Percentiles rank a stretch among this genome's conserved stretches.
Conservation (phyloP, 2,329 filamentous ascomycete species). For the Periconia digitata region DNA sequence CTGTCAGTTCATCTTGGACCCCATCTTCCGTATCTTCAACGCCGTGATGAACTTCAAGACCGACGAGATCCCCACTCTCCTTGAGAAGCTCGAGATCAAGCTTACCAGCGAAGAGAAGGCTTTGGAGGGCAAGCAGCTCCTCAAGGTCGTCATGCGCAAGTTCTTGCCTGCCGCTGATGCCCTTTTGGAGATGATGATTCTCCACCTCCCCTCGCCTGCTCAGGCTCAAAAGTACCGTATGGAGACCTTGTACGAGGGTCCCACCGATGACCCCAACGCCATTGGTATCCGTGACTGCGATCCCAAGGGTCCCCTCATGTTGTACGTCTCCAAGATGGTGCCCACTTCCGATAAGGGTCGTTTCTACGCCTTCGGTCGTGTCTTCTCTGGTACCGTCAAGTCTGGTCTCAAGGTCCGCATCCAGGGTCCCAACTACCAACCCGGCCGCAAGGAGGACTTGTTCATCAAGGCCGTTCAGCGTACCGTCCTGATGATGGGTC, state of each 20-base stretch:
- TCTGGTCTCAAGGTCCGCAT: conserved; percentile 99
- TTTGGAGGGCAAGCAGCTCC: conserved; percentile 94
- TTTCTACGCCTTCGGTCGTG: conserved; percentile 99
- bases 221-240: conserved; percentile 97
- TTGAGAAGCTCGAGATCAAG: conserved; percentile 95
- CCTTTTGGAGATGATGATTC: conserved; percentile 99
- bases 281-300: conserved; percentile 99
- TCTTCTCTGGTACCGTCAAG: conserved; percentile 97
- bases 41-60: conserved; percentile 99
- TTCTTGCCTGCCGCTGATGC: conserved; percentile 98
- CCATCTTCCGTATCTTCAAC: conserved; percentile 98
- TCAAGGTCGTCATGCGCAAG: conserved; percentile 98
- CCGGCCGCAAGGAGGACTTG: conserved; percentile 97
- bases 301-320: conserved; percentile 96
- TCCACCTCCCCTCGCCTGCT: conserved; percentile 94
- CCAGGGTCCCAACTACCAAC: conserved; percentile 97
- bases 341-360: conserved; percentile 99
- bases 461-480: conserved; percentile 99
- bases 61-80: conserved; percentile 79
- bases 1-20: conserved; percentile 99
- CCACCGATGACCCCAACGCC: conserved; percentile 85
- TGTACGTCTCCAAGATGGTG: conserved; percentile 99
- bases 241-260: conserved; percentile 99
- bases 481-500: conserved; percentile 99
- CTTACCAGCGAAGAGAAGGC: conserved; percentile 83